These are phyloP conservation scores for Leptographium radiaticola DNA, from an alignment of 2,329 filamentous ascomycete species.

Conservation along the genomic window DNA sequence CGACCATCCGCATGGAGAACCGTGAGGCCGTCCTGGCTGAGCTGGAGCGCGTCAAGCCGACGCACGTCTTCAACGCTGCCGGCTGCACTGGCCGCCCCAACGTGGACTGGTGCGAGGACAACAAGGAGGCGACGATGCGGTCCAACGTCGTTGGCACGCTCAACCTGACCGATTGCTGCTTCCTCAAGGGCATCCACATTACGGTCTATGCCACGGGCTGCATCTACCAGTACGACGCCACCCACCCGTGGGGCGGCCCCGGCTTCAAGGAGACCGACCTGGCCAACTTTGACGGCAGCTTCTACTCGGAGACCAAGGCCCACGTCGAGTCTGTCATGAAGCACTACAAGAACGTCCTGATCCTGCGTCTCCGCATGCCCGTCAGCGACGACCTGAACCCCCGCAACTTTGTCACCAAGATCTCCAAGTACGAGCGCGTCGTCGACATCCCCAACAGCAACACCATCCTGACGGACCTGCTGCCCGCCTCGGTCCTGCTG, in stretches of 20 bases:
- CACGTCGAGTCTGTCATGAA: conserved; percentile 53
- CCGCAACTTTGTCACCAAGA: conserved; percentile 59
- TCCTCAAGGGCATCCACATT: conserved; percentile 42
- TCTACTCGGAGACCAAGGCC: conserved; percentile 55
- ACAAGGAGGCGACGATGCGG: conserved; percentile 53
- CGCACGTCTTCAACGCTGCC: conserved; percentile 53
- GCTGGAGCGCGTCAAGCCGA: conserved; percentile 46
- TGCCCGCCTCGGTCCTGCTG: conserved; percentile 63
- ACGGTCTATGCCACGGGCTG: conserved; percentile 57
- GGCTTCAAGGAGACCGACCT: conserved; percentile 49
- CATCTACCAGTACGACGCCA: conserved; percentile 51
- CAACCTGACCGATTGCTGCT: conserved; percentile 50
- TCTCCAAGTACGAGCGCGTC: conserved; percentile 49
- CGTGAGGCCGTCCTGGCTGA: conserved; percentile 41
- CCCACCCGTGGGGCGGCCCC: conserved; percentile 44
- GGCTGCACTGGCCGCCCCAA: conserved; percentile 55
- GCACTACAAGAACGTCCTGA: conserved; percentile 46
- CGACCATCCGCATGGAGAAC: conserved; percentile 53
- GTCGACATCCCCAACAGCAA: conserved; percentile 58
- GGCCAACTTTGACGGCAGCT: conserved; percentile 53
- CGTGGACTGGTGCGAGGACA: conserved; percentile 59
- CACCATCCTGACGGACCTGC: conserved; percentile 50
- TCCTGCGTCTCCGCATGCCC: conserved; percentile 56
- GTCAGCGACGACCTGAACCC: conserved; percentile 54
- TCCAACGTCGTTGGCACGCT: conserved; percentile 54